Evolutionary conservation across 2,329 filamentous ascomycete species (phyloP).

Genomic region (Verticillium longisporum): DNA sequence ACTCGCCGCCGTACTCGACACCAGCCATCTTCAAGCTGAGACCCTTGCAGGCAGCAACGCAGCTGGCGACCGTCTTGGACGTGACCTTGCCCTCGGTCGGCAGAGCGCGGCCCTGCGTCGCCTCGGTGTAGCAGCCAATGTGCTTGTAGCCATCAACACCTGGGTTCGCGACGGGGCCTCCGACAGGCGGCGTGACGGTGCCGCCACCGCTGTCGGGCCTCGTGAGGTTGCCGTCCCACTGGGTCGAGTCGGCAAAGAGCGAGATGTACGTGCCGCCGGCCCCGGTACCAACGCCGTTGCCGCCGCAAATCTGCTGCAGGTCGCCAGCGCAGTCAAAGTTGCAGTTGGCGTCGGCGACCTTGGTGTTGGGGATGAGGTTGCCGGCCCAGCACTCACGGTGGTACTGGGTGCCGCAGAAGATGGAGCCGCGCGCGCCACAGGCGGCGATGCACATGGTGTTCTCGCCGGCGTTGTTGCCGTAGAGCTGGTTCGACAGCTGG

Average conservation of each 20-base stretch:
- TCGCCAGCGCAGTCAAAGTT: slow-evolving; percentile 43
- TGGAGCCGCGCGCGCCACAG: slow-evolving; percentile 26
- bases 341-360: slow-evolving; percentile 39
- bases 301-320: slow-evolving; percentile 43
- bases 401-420: slow-evolving; percentile 42
- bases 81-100: slow-evolving; percentile 2
- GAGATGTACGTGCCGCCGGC: slow-evolving; percentile 35
- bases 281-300: slow-evolving; percentile 24
- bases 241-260: slow-evolving; percentile 32
- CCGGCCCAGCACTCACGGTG: slow-evolving; percentile 48
- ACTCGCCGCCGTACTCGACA: slow-evolving; percentile 29
- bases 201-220: slow-evolving; percentile 9
- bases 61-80: slow-evolving; percentile 1
- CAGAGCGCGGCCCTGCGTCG: slow-evolving; percentile 19
- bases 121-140: slow-evolving; percentile 27
- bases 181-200: slow-evolving; percentile 4
- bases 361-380: slow-evolving; percentile 32
- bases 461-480: slow-evolving; percentile 31
- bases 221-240: slow-evolving; percentile 18
- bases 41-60: slow-evolving; percentile 17
- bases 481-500: slow-evolving; percentile 36
- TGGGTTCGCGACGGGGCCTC: slow-evolving; percentile 24
- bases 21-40: slow-evolving; percentile 21
- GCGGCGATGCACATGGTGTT: slow-evolving; percentile 36
- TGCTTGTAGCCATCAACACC: slow-evolving; percentile 18